These are phyloP conservation scores for Astraeus odoratus DNA, from an alignment of 768 basidiomycete genomes.

Conservation along the genomic window DNA sequence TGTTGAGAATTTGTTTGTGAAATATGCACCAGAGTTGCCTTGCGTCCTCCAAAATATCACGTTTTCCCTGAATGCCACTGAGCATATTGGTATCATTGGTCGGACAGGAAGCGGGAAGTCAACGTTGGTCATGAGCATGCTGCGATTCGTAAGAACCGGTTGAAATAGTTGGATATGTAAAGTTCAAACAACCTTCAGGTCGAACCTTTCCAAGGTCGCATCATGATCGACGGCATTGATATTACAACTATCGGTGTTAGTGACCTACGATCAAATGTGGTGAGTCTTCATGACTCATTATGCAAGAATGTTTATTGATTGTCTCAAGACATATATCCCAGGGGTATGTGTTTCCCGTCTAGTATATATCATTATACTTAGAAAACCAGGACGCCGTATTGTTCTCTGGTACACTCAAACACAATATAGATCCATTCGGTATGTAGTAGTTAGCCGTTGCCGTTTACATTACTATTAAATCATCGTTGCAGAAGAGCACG, in stretches of 20 bases:
- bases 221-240: conserved; percentile 84
- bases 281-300: conserved; percentile 28
- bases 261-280: conserved; percentile 71
- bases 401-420: conserved; percentile 74
- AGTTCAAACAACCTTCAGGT: conserved; percentile 32
- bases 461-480: not conserved
- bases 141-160: conserved; percentile 59
- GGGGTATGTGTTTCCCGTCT: conserved; percentile 26
- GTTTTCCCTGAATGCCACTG: conserved; percentile 62
- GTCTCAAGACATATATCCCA: conserved; percentile 65
- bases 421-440: conserved; percentile 68
- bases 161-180: not conserved
- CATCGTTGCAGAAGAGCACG: conserved; percentile 52
- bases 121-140: conserved; percentile 78
- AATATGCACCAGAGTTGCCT: conserved; percentile 81
- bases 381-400: conserved; percentile 53
- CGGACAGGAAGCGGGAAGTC: conserved; percentile 80
- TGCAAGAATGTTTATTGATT: conserved; percentile 5
- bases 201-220: conserved; percentile 69
- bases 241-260: conserved; percentile 80
- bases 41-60: conserved; percentile 71
- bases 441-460: not conserved
- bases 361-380: not conserved
- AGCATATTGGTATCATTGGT: conserved; percentile 75
- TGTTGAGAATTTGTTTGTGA: conserved; percentile 72